A percentile compares a stretch with the other conserved stretches of the same genome.
phyloP scores from a whole-genome alignment of 352 stramenopile species.

The Globisporangium solare region DNA sequence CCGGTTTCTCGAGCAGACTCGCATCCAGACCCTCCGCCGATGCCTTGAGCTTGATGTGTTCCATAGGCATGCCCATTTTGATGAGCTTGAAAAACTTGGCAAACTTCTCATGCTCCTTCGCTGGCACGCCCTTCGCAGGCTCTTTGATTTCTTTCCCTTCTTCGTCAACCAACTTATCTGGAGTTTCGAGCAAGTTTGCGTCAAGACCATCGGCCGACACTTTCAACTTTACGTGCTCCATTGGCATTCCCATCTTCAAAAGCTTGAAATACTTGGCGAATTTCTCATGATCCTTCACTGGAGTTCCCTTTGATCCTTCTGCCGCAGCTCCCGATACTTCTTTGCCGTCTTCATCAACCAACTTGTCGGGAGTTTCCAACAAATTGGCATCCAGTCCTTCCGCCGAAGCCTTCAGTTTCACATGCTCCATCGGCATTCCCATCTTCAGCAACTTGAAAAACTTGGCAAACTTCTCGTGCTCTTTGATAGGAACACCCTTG shows the following conservation, averaged over 20 bases:
- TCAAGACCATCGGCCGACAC: constrained; percentile 59
- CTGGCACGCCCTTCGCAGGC: constrained; percentile 3
- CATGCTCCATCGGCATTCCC: constrained; percentile 80
- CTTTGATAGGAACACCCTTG: constrained; percentile 54
- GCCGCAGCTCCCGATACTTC: constrained; percentile 7
- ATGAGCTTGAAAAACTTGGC: constrained; percentile 55
- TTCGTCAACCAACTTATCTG: constrained; percentile 51
- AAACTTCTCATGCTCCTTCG: constrained; percentile 7
- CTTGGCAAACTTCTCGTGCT: constrained; percentile 90
- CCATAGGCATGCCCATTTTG: constrained; percentile 83
- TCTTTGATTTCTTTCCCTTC: constrained; percentile 42
- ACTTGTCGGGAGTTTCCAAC: constrained; percentile 52
- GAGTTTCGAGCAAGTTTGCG: constrained; percentile 51
- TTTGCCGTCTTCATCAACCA: constrained; percentile 55
- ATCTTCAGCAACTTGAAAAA: constrained; percentile 94
- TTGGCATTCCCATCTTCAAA: constrained; percentile 80
- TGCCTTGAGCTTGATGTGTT: constrained; percentile 88
- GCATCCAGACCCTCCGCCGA: constrained; percentile 55
- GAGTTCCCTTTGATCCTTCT: constrained; percentile 21
- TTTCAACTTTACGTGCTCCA: constrained; percentile 89
- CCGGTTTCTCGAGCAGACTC: constrained; percentile 45
- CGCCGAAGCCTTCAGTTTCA: constrained; percentile 79
- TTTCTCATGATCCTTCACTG: constrained; percentile 57
- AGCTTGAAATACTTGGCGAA: constrained; percentile 94
- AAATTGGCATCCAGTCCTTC: constrained; percentile 53